Conservation (phyloP, 192 early-diverging fungal genomes). For the Thamnidium elegans region DNA sequence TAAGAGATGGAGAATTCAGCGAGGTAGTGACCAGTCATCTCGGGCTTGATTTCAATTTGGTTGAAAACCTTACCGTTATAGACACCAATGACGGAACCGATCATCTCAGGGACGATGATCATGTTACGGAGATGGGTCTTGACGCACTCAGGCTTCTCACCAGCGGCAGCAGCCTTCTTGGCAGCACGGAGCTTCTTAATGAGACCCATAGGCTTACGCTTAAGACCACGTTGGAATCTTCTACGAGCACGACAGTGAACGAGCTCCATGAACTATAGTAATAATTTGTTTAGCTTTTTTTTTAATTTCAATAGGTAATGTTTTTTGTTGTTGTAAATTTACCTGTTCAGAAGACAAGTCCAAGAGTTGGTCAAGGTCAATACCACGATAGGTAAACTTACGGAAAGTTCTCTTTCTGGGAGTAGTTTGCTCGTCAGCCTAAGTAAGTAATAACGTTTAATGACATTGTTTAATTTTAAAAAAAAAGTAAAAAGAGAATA, state of each 20-base stretch:
- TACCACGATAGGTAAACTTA: slow-evolving; percentile 97
- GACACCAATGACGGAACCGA: slow-evolving; percentile 91
- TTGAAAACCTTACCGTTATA: slow-evolving; percentile 99
- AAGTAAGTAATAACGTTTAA: not conserved
- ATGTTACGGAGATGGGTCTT: slow-evolving; percentile 99
- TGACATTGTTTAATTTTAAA: no score
- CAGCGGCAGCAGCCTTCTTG: slow-evolving; percentile 85
- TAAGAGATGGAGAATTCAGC: slow-evolving; percentile 72
- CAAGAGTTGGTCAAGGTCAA: slow-evolving; percentile 95
- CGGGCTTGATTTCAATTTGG: slow-evolving; percentile 92
- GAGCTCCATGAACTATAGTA: slow-evolving; percentile 80
- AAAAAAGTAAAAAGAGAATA: no score
- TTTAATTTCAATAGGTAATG: no score
- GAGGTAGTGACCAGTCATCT: slow-evolving; percentile 37
- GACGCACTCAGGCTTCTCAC: slow-evolving; percentile 94
- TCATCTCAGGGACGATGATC: slow-evolving; percentile 99
- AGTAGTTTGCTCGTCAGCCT: slow-evolving; percentile 31
- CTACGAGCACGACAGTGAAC: slow-evolving; percentile 94
- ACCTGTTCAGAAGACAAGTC: slow-evolving; percentile 87
- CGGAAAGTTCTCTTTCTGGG: slow-evolving; percentile 92
- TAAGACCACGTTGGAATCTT: slow-evolving; percentile 97
- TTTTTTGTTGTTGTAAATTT: slow-evolving; percentile 1
- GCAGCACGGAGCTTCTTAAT: slow-evolving; percentile 99
- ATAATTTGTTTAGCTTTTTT: not conserved
- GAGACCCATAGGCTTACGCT: slow-evolving; percentile 98